Base-by-base conservation (phyloP, 2,329 filamentous ascomycete genomes). In the Botrytis elliptica region DNA sequence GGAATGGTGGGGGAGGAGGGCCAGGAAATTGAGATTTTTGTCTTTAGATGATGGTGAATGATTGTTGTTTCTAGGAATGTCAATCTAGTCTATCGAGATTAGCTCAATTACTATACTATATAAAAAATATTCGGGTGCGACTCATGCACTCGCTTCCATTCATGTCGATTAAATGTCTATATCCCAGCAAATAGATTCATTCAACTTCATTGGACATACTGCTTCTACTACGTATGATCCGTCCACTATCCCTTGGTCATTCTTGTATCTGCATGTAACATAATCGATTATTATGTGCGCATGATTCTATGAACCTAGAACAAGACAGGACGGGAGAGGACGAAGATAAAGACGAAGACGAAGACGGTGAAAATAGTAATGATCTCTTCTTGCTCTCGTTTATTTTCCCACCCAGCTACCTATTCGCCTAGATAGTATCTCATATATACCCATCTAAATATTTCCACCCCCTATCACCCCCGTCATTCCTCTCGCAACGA, bases 21-120 rank as follows among this genome's bases (percentile, higher is more conserved):
- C 5, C 76, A 80, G 73, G 78, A 79, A 70, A 79, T 80, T 73
- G 77, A 79, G 64, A 75, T 79, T 62, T 80, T 77, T 73, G 74
- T 78, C 40, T 81, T 80, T 77, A 68, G 60, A n/a, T 74, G 71
- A 73, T 33, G 22, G 10, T 33, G 6, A 25, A 46, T 36, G 29
- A 10, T 25, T 0, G 12, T 8, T 16, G 14, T 8, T 57, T 57
- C 14, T 29, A 57, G 14, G n/a, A 14, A 7, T 57, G n/a, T 18
- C 0, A 18, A 57, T 33, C 29, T 18, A 29, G 52, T 29, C 3
- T 18, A 18, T 57, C 25, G 25, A 52, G n/a, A 57, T 57, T 57
- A 18, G n/a, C 6, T 29, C 16, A 9, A 18, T 18, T 29, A 33
- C n/a, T 57, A 55, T 16, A 22, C 44, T 22, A 10, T 22, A 49